phyloP scores from a whole-genome alignment of 495 filamentous ascomycete genomes.

The Penicillium macrosclerotiorum region DNA sequence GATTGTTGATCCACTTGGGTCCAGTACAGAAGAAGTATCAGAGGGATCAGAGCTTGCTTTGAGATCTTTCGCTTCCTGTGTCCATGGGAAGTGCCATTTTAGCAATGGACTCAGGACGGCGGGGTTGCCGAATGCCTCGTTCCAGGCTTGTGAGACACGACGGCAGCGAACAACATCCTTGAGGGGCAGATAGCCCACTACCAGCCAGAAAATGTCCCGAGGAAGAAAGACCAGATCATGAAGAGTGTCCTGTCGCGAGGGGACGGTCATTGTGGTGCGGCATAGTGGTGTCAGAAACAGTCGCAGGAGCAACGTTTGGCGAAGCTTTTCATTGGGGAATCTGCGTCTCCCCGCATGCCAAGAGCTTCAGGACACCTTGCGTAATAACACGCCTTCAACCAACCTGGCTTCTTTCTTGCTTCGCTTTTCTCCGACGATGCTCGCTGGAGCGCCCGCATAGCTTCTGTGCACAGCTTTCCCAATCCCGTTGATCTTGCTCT shows the following conservation, averaged over 20 bases:
- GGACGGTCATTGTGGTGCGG: constrained; percentile 5
- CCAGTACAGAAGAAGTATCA: constrained; percentile 3
- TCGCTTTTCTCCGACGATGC: neutral
- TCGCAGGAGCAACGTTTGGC: neutral
- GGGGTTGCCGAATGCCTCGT: constrained; percentile 51
- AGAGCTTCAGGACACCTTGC: constrained; percentile 53
- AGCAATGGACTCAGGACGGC: constrained; percentile 45
- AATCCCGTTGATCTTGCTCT: too few relatives aligned
- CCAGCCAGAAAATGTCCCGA: constrained; percentile 43
- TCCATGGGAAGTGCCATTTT: constrained; percentile 52
- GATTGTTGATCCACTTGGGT: constrained; percentile 28
- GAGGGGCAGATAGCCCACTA: constrained; percentile 44
- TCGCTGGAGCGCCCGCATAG: constrained; percentile 4
- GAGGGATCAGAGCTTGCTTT: neutral
- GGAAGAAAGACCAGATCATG: constrained; percentile 35
- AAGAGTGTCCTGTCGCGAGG: neutral
- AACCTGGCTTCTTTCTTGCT: constrained; percentile 13
- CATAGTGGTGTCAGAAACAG: neutral
- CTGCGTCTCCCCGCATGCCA: constrained; percentile 34
- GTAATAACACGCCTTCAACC: constrained; percentile 13
- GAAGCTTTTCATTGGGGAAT: constrained; percentile 19
- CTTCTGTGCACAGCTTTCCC: neutral
- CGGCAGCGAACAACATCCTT: constrained; percentile 53
- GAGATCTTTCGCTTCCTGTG: constrained; percentile 49
- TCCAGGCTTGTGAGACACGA: constrained; percentile 54